phyloP scores from a whole-genome alignment of 306 rosid genomes.

The Bauhinia variegata region DNA sequence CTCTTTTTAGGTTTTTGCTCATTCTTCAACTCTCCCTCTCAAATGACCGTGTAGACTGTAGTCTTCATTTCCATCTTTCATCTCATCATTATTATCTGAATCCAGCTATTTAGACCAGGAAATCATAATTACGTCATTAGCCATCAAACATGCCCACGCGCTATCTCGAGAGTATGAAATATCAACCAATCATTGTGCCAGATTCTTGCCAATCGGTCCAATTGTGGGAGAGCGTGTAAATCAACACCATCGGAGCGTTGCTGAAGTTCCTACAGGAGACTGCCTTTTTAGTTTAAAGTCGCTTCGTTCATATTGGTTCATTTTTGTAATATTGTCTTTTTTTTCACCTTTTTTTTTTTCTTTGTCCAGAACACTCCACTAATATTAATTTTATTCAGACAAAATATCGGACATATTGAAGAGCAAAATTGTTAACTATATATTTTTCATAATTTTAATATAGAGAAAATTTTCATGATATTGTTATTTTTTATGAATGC shows the following conservation, averaged over 20 bases:
- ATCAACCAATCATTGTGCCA: neutral
- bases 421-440: too few relatives aligned
- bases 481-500: too few relatives aligned
- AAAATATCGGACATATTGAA: constrained; percentile 3
- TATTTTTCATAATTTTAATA: too few relatives aligned
- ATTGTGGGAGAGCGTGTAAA: neutral
- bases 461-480: too few relatives aligned
- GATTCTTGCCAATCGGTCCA: neutral
- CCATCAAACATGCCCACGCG: constrained; percentile 15
- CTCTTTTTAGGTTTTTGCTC: constrained; percentile 23
- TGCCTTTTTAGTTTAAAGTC: constrained; percentile 21
- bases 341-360: neutral
- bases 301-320: constrained; percentile 33
- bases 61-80: neutral
- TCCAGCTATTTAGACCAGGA: constrained; percentile 43
- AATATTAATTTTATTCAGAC: constrained; percentile 17
- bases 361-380: constrained; percentile 12
- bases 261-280: neutral
- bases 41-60: too few relatives aligned
- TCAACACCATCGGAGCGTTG: neutral
- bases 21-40: constrained; percentile 26
- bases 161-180: neutral
- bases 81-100: constrained; percentile 40
- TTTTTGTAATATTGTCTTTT: constrained; percentile 9
- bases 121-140: constrained; percentile 1